Conservation (phyloP, 1,284 basidiomycete genomes). For the Trichosporon sp. region DNA sequence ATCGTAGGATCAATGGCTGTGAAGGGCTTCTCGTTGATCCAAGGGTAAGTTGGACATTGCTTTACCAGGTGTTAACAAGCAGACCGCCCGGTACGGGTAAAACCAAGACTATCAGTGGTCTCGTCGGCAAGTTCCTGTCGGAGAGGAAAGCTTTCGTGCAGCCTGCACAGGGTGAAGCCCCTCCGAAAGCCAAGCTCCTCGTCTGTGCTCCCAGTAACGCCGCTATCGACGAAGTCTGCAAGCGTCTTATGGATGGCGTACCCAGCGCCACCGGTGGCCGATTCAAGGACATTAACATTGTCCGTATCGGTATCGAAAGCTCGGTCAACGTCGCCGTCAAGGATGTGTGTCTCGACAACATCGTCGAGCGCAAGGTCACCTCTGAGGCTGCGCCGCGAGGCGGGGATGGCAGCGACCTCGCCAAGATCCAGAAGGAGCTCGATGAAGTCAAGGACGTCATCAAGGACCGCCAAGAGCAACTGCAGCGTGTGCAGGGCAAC, state of each 20-base stretch:
- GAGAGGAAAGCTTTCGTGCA: conserved; percentile 63
- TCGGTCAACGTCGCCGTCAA: conserved; percentile 80
- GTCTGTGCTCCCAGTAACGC: conserved; percentile 98
- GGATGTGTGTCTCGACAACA: conserved; percentile 81
- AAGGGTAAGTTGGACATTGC: conserved; percentile 68
- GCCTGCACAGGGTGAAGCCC: conserved; percentile 59
- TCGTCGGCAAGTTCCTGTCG: conserved; percentile 82
- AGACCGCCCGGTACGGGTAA: conserved; percentile 98
- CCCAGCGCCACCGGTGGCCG: conserved; percentile 64
- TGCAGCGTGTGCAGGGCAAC: conserved; percentile 41
- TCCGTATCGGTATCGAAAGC: conserved; percentile 81
- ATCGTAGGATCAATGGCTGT: conserved; percentile 75
- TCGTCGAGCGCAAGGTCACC: conserved; percentile 77
- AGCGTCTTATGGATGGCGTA: conserved; percentile 78
- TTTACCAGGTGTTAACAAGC: conserved; percentile 5
- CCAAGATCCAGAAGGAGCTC: conserved; percentile 67
- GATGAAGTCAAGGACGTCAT: conserved; percentile 67
- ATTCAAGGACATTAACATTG: conserved; percentile 69
- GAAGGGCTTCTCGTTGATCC: conserved; percentile 86
- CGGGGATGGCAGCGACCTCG: conserved; percentile 59
- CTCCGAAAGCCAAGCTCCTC: conserved; percentile 72
- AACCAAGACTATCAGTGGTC: conserved; percentile 94
- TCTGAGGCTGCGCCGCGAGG: conserved; percentile 59
- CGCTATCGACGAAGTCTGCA: conserved; percentile 94
- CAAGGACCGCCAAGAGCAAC: conserved; percentile 67